Percentiles rank a stretch among this genome's conserved stretches.
phyloP scores from a whole-genome alignment of 2,329 filamentous ascomycete species.

The Calonectria naviculata region DNA sequence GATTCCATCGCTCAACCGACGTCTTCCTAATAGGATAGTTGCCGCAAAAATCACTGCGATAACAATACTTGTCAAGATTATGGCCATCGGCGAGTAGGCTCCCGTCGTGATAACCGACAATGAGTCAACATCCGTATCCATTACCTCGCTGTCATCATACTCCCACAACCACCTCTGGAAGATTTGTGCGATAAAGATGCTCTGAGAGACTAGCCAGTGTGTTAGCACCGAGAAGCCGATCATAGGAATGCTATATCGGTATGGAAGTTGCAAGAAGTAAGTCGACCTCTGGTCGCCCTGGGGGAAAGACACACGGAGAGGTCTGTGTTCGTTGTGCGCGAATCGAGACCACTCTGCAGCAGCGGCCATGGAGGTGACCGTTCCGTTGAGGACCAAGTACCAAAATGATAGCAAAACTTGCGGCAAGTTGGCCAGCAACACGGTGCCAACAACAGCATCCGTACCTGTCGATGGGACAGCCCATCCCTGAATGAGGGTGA shows the following conservation, averaged over 20 bases:
- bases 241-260: conserved; percentile 4
- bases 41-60: neutral
- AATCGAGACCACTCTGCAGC: conserved; percentile 10
- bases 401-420: conserved; percentile 2
- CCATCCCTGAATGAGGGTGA: neutral
- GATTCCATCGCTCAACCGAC: neutral
- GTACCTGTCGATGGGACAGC: neutral
- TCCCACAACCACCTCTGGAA: neutral
- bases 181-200: neutral
- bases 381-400: conserved; percentile 7
- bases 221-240: neutral
- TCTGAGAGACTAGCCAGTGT: conserved; percentile 9
- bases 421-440: conserved; percentile 1
- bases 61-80: neutral
- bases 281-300: conserved; percentile 2
- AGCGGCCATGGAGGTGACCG: neutral
- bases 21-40: neutral
- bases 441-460: neutral
- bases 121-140: neutral
- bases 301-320: neutral
- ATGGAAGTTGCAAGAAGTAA: conserved; percentile 9
- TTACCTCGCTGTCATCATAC: neutral
- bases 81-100: neutral
- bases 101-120: neutral
- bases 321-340: neutral